phyloP scores from a whole-genome alignment of 2,329 filamentous ascomycete genomes.

The Ceratocystis destructans region DNA sequence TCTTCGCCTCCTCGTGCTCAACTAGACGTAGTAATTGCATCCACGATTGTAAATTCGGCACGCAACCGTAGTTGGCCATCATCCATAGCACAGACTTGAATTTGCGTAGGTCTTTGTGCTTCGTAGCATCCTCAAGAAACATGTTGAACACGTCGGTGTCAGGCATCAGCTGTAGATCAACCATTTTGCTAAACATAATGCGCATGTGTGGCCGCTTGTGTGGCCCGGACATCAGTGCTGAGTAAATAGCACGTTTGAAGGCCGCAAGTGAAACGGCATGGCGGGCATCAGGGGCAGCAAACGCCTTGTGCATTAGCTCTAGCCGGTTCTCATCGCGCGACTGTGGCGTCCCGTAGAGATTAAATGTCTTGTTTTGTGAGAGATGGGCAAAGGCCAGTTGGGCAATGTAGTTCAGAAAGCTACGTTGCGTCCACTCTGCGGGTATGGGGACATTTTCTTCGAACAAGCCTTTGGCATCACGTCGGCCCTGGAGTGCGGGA shows the following conservation, averaged over 20 bases:
- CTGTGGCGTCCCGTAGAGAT: conserved; percentile 27
- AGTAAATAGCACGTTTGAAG: conserved; percentile 34
- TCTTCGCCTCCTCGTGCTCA: conserved; percentile 42
- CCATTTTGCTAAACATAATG: conserved; percentile 28
- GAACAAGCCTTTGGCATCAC: not conserved
- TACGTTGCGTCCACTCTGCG: conserved; percentile 29
- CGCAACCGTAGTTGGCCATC: conserved; percentile 30
- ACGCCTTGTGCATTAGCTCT: conserved; percentile 28
- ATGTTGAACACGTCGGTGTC: conserved; percentile 37
- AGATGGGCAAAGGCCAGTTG: conserved; percentile 30
- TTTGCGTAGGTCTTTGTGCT: conserved; percentile 30
- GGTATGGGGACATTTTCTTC: conserved; percentile 31
- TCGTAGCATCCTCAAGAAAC: conserved; percentile 31
- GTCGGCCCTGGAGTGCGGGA: conserved; percentile 25
- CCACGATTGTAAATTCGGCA: conserved; percentile 36
- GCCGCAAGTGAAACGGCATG: conserved; percentile 29
- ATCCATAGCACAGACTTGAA: conserved; percentile 31
- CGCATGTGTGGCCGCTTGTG: conserved; percentile 23
- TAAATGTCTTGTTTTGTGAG: conserved; percentile 25
- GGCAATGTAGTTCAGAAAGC: conserved; percentile 32
- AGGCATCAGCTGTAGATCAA: conserved; percentile 29
- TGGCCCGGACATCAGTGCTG: conserved; percentile 26
- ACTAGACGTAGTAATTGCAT: conserved; percentile 38
- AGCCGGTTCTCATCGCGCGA: conserved; percentile 31
- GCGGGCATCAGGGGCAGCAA: conserved; percentile 28